phyloP scores from a whole-genome alignment of 2,329 filamentous ascomycete genomes.

The Dryadomyces sulphureus region DNA sequence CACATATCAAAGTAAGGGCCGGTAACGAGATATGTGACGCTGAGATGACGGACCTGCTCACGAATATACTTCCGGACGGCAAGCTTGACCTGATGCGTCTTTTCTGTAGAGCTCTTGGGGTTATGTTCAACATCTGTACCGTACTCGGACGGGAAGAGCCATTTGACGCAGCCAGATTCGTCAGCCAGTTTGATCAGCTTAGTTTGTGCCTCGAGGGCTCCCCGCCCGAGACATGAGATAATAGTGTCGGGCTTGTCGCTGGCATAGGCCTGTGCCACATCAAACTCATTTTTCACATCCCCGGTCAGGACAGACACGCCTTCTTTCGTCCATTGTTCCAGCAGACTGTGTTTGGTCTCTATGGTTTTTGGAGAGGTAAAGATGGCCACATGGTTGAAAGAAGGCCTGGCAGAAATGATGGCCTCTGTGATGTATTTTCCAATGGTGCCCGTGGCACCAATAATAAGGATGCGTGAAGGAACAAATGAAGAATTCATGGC shows the following conservation, averaged over 20 bases:
- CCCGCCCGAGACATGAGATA: conserved; percentile 48
- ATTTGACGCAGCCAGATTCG: conserved; percentile 34
- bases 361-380: conserved; percentile 31
- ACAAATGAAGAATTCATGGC: conserved; percentile 7
- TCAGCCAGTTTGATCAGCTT: conserved; percentile 46
- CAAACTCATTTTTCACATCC: conserved; percentile 33
- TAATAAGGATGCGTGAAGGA: conserved; percentile 11
- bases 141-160: conserved; percentile 56
- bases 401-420: conserved; percentile 16
- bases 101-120: conserved; percentile 40
- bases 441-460: conserved; percentile 23
- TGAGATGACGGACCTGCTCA: conserved; percentile 34
- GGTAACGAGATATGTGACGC: conserved; percentile 54
- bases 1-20: conserved; percentile 55
- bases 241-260: conserved; percentile 46
- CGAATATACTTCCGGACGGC: conserved; percentile 48
- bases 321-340: conserved; percentile 24
- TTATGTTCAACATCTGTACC: conserved; percentile 51
- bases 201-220: conserved; percentile 45
- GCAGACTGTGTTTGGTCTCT: conserved; percentile 30
- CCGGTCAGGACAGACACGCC: conserved; percentile 40
- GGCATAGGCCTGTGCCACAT: conserved; percentile 40
- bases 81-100: conserved; percentile 55
- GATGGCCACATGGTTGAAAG: conserved; percentile 18
- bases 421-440: conserved; percentile 20